phyloP scores from a whole-genome alignment of 2,329 filamentous ascomycete genomes.

The Diplodia sapinea region DNA sequence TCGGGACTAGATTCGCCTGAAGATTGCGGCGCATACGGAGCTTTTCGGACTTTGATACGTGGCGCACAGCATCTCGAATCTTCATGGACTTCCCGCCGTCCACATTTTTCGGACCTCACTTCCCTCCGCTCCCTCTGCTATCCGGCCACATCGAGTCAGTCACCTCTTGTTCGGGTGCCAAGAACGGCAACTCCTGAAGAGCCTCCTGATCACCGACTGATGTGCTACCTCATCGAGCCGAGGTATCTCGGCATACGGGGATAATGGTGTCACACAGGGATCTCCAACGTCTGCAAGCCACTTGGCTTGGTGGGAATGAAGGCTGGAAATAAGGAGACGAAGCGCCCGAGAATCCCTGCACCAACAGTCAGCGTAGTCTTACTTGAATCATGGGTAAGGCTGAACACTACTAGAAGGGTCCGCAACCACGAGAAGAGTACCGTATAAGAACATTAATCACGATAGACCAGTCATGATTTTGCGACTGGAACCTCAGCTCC shows the following conservation, averaged over 20 bases:
- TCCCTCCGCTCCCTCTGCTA: not conserved
- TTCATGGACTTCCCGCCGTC: not conserved
- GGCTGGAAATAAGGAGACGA: not conserved
- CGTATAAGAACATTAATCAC: not conserved
- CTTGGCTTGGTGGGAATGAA: not conserved
- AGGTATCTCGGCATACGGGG: not conserved
- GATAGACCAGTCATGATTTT: not conserved
- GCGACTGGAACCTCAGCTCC: not conserved
- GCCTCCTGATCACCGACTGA: not conserved
- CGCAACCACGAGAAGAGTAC: not conserved
- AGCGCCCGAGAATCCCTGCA: not conserved
- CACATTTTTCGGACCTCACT: not conserved
- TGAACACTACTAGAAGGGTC: not conserved
- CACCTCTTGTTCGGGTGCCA: not conserved
- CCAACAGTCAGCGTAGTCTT: not conserved
- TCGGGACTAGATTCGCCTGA: not conserved
- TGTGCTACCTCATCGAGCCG: not conserved
- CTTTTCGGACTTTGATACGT: constrained; percentile 9
- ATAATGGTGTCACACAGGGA: not conserved
- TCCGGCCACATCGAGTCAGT: not conserved
- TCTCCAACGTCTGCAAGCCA: not conserved
- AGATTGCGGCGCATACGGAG: not conserved
- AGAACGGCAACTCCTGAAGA: not conserved
- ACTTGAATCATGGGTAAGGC: not conserved
- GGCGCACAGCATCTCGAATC: not conserved